These are phyloP conservation scores for Immersiporthe knoxdaviesiana DNA, from an alignment of 2,329 filamentous ascomycete genomes.

Conservation along the genomic window DNA sequence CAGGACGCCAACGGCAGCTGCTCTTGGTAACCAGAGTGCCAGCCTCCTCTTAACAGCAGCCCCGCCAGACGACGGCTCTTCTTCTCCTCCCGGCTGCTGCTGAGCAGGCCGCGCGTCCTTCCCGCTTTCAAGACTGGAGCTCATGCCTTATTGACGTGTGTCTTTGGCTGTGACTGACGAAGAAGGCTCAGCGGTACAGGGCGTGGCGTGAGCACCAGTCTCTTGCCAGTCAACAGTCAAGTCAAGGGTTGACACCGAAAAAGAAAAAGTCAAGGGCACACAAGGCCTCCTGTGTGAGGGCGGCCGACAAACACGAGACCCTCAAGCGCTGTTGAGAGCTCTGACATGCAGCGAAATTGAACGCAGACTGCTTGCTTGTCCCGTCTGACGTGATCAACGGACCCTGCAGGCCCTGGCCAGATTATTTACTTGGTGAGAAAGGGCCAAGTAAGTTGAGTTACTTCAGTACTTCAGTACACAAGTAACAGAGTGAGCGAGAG, in stretches of 20 bases:
- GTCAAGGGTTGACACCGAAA: too few relatives aligned
- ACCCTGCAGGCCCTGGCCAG: not conserved
- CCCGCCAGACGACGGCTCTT: not conserved
- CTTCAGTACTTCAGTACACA: too few relatives aligned
- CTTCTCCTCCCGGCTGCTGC: not conserved
- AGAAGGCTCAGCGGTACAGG: not conserved
- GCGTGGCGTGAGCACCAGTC: too few relatives aligned
- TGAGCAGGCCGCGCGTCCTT: constrained; percentile 6
- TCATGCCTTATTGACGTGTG: not conserved
- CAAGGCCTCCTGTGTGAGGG: not conserved
- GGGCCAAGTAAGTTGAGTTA: not conserved
- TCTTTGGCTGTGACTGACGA: not conserved
- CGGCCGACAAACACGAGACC: not conserved
- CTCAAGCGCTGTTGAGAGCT: not conserved
- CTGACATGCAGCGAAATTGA: not conserved
- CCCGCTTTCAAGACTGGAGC: not conserved
- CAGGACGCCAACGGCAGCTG: constrained; percentile 10
- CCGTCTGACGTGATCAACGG: not conserved
- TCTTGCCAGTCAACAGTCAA: too few relatives aligned
- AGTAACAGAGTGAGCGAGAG: not conserved
- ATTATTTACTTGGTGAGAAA: not conserved
- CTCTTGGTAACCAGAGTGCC: constrained; percentile 16
- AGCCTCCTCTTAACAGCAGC: not conserved
- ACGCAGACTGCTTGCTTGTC: not conserved
- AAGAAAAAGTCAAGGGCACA: too few relatives aligned